These are phyloP conservation scores for Xylaria longipes DNA, from an alignment of 495 filamentous ascomycete genomes.

Conservation along the genomic window DNA sequence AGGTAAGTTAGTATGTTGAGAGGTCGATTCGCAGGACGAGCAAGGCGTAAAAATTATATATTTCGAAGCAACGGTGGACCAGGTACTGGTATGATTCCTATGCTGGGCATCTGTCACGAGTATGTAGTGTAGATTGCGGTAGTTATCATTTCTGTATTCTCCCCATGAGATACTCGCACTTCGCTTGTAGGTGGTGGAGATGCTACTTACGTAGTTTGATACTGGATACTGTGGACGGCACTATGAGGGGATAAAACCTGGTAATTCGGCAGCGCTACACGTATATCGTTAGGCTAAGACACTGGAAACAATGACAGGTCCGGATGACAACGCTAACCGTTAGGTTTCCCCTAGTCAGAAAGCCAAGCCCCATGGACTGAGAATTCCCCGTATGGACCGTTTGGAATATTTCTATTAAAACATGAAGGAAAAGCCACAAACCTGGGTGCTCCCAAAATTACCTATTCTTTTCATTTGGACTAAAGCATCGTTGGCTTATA, in stretches of 20 bases:
- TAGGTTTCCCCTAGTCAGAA: neutral
- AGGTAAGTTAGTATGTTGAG: neutral
- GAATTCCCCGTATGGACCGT: conserved; percentile 2
- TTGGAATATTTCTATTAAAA: neutral
- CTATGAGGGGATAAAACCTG: neutral
- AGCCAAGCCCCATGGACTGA: neutral
- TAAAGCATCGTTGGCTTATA: neutral
- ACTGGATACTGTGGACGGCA: neutral
- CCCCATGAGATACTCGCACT: neutral
- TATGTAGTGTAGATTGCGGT: neutral
- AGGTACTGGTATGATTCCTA: neutral
- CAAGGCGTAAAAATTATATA: neutral
- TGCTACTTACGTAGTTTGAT: neutral
- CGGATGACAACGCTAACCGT: conserved; percentile 6
- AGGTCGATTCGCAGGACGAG: neutral
- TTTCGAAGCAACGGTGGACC: neutral
- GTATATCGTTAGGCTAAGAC: neutral
- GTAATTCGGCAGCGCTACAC: conserved; percentile 14
- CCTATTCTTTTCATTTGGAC: neutral
- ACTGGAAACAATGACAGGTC: conserved; percentile 21
- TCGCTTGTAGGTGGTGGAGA: conserved; percentile 9
- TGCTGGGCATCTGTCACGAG: neutral
- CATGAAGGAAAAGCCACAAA: neutral
- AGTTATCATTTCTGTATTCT: neutral
- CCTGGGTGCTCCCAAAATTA: neutral